phyloP scores from a whole-genome alignment of 768 basidiomycete genomes.

The Leccinellum luteum region DNA sequence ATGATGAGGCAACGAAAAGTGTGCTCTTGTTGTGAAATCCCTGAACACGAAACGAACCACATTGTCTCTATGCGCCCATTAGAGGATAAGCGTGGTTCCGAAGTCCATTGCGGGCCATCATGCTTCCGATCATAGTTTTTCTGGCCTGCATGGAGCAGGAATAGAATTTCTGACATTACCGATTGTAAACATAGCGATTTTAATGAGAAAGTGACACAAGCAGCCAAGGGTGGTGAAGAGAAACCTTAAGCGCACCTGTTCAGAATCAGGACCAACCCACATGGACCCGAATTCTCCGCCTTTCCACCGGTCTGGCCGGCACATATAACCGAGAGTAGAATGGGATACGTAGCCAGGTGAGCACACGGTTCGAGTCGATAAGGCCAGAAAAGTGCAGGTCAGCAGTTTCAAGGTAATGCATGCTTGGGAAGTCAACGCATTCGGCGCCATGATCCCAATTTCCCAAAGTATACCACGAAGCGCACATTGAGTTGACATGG shows the following conservation, averaged over 20 bases:
- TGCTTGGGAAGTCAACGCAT: background rate
- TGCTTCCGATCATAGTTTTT: background rate
- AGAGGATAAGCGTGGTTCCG: background rate
- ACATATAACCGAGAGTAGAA: background rate
- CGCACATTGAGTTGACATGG: background rate
- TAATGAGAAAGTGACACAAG: conserved; percentile 2
- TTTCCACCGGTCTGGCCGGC: background rate
- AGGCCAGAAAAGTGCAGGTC: background rate
- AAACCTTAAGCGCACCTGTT: background rate
- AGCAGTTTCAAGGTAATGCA: background rate
- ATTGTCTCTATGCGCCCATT: background rate
- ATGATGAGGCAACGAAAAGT: background rate
- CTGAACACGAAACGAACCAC: background rate
- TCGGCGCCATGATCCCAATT: background rate
- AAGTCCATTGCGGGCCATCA: background rate
- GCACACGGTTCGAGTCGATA: background rate
- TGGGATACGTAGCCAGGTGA: background rate
- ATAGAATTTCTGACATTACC: background rate
- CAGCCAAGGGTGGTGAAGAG: conserved; percentile 1
- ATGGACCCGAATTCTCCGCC: conserved; percentile 2
- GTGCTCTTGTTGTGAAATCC: background rate
- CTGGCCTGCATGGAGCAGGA: background rate
- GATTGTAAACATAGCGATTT: background rate
- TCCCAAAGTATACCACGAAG: background rate
- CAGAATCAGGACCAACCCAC: background rate